Evolutionary conservation across 257 asterid species (phyloP).

Genomic region (Solanum chiquidenum): DNA sequence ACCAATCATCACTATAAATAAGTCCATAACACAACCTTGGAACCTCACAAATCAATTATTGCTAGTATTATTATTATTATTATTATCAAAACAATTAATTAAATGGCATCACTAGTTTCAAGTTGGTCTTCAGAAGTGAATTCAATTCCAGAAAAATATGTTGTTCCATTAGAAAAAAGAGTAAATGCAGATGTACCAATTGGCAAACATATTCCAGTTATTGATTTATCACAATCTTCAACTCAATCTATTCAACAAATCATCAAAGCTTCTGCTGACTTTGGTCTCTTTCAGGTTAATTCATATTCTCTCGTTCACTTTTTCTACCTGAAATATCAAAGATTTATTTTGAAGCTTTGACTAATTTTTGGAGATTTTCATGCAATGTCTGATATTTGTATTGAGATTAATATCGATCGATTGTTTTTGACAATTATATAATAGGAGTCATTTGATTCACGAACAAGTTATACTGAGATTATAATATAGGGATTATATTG

Average conservation of each 20-base stretch:
- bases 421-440: not conserved
- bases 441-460: not conserved
- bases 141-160: not conserved
- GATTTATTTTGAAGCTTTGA: rapidly evolving
- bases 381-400: not conserved
- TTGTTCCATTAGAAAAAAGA: not conserved
- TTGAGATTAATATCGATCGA: not conserved
- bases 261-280: conserved; percentile 1
- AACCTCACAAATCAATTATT: not conserved
- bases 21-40: not conserved
- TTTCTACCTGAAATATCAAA: not conserved
- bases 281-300: conserved; percentile 9
- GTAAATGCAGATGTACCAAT: not conserved
- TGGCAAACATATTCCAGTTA: conserved; percentile 1
- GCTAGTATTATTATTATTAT: no score
- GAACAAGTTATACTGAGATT: not conserved
- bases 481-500: no score
- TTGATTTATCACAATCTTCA: not conserved
- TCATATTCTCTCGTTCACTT: not conserved
- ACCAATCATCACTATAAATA: not conserved
- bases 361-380: not conserved
- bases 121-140: not conserved
- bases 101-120: conserved; percentile 1
- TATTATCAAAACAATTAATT: not conserved
- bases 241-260: not conserved